Evolutionary conservation across 2,329 filamentous ascomycete genomes (phyloP).

Genomic region (Epicoccum sorghinum): DNA sequence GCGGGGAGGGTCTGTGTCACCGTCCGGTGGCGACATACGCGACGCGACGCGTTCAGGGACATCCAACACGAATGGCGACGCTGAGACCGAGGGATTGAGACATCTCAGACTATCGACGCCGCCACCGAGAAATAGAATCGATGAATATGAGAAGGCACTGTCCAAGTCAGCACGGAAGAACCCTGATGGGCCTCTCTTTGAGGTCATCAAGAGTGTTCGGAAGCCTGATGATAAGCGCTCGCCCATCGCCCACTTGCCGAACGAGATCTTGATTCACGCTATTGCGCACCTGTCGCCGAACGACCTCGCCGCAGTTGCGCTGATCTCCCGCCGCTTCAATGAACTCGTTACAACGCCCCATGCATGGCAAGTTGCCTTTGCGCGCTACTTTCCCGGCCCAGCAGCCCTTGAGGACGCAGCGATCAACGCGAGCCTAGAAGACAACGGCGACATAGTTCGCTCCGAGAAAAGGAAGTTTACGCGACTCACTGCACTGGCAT

Average conservation of each 20-base stretch:
- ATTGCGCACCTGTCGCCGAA: slow-evolving; percentile 87
- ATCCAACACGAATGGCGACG: slow-evolving; percentile 10
- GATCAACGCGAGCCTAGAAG: slow-evolving; percentile 53
- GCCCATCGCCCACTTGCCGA: slow-evolving; percentile 71
- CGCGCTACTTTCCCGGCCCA: slow-evolving; percentile 85
- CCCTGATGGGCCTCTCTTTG: slow-evolving; percentile 56
- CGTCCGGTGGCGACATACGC: slow-evolving; percentile 22
- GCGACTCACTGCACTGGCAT: slow-evolving; percentile 80
- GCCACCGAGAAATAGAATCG: slow-evolving; percentile 58
- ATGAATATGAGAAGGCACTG: slow-evolving; percentile 61
- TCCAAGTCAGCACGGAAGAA: slow-evolving; percentile 47
- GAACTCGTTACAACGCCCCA: slow-evolving; percentile 86
- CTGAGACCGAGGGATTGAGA: slow-evolving; percentile 37
- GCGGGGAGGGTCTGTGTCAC: slow-evolving; percentile 34
- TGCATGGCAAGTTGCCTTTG: slow-evolving; percentile 91
- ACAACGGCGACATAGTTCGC: slow-evolving; percentile 56
- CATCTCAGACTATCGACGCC: slow-evolving; percentile 28
- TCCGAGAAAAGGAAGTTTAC: slow-evolving; percentile 81
- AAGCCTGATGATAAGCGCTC: slow-evolving; percentile 53
- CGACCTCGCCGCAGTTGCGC: slow-evolving; percentile 79
- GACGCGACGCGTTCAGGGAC: slow-evolving; percentile 32
- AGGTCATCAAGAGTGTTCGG: slow-evolving; percentile 57
- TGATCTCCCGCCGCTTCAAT: slow-evolving; percentile 89
- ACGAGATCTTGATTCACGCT: slow-evolving; percentile 91
- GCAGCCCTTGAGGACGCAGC: slow-evolving; percentile 57